Percentiles rank a stretch among this genome's conserved stretches.
phyloP scores from a whole-genome alignment of 2,329 filamentous ascomycete genomes.

The Mycocentrospora acerina region DNA sequence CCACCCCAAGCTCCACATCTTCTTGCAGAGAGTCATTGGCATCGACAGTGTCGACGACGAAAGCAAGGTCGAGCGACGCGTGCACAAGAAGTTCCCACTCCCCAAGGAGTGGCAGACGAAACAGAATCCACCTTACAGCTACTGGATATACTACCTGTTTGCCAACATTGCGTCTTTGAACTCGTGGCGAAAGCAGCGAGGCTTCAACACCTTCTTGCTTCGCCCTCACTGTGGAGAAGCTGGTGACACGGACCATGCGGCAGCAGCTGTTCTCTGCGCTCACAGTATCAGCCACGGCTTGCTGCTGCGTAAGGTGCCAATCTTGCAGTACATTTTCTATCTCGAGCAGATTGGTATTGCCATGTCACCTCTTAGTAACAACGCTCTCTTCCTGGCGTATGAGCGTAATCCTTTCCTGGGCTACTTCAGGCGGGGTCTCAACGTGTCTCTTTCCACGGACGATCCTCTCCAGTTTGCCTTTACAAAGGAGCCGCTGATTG shows the following conservation, averaged over 20 bases:
- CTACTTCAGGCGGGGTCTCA: constrained; percentile 92
- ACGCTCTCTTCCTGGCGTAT: constrained; percentile 92
- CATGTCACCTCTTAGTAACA: constrained; percentile 99
- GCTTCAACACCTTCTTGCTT: constrained; percentile 93
- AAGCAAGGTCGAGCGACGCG: constrained; percentile 88
- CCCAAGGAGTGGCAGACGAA: constrained; percentile 86
- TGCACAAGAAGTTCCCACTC: constrained; percentile 95
- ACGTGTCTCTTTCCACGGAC: constrained; percentile 94
- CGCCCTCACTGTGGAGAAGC: constrained; percentile 96
- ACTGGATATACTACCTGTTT: constrained; percentile 98
- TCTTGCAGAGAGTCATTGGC: constrained; percentile 91
- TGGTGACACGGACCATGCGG: constrained; percentile 93
- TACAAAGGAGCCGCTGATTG: constrained; percentile 95
- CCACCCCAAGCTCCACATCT: constrained; percentile 91
- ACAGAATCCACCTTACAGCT: constrained; percentile 97
- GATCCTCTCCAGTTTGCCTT: constrained; percentile 98
- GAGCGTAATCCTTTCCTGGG: constrained; percentile 95
- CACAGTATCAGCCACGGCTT: constrained; percentile 97
- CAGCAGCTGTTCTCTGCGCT: constrained; percentile 85
- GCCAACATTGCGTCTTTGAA: constrained; percentile 93
- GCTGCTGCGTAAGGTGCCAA: constrained; percentile 85
- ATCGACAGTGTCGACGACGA: constrained; percentile 98
- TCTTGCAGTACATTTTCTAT: constrained; percentile 97
- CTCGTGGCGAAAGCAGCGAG: constrained; percentile 82
- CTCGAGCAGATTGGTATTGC: constrained; percentile 97